Base-by-base conservation (phyloP, 495 filamentous ascomycete species). In the Podospora anserina region DNA sequence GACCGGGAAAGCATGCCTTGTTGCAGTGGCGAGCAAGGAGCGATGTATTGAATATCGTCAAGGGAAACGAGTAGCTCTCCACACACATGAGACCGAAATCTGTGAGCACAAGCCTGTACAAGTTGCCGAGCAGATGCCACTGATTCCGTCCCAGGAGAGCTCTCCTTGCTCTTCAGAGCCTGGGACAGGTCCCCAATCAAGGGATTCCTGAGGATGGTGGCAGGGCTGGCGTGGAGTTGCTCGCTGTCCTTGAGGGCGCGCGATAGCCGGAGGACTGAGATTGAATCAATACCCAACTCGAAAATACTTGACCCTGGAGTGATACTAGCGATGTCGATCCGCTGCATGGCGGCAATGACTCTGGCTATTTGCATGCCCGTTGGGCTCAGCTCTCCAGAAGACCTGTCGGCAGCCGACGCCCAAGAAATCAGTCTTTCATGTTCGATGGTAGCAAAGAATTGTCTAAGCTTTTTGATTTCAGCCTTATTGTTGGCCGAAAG, bases 251-350 rank as follows among this genome's bases (percentile, higher is more conserved):
- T 87, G 18, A 91, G 76, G n/a, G 70, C 71, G 0, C 82, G 77
- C 0, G 82, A 77, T 23, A 96, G 81, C 26, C 86, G 84, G 26
- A 93, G 87, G 3, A 89, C 89, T 0, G 90, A 91, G 16, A 96
- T 91, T 0, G 92, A 94, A 74, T 95, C 93, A 6, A 94, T 81
- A 0, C 92, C 92, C 2, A 96, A 79, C 63, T 95, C 91, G 71
- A 92, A 96, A 34, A 96, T 86, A 32, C 85, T 94, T 0, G 89
- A 86, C 1, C 80, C 80, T 18, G 80, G 78, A 1, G 74, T 79
- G 44, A 93, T 82, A 1, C 81, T 76, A 4, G 70, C 71, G 0
- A 65, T 44, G 7, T 83, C 70, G 5, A 88, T 70, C 1, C 75
- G 68, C 13, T 84, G 78, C 61, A 89, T 81, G 5, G 78, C 71